phyloP scores from a whole-genome alignment of 306 rosid genomes.

The Gillenia trifoliata region DNA sequence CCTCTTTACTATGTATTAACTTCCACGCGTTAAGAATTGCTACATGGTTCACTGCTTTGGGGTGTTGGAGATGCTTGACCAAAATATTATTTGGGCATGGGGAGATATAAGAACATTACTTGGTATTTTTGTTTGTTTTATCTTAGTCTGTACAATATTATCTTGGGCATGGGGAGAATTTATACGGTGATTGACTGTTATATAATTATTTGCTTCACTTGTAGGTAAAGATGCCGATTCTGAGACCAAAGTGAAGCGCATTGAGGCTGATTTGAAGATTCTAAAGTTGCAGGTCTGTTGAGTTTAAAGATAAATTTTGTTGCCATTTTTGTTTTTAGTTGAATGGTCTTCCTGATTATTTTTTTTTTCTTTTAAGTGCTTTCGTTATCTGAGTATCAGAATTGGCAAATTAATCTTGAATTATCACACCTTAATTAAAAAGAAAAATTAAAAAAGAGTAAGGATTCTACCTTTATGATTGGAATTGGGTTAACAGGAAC shows the following conservation, averaged over 20 bases:
- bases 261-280: conserved; percentile 91
- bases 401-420: not conserved
- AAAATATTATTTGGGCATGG: not conserved
- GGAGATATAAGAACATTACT: not conserved
- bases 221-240: conserved; percentile 56
- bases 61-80: not conserved
- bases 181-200: not conserved
- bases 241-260: conserved; percentile 66
- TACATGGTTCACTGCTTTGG: not conserved
- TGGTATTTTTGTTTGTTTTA: not conserved
- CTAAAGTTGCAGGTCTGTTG: conserved; percentile 72
- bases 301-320: conserved; percentile 12
- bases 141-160: too few species aligned
- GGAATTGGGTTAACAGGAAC: not conserved
- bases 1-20: not conserved
- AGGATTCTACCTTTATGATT: not conserved
- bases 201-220: conserved; percentile 19
- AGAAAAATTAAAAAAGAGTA: not conserved
- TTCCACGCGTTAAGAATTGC: not conserved
- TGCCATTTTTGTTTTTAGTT: conserved; percentile 1
- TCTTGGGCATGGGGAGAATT: too few species aligned
- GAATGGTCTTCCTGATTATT: not conserved
- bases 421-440: not conserved
- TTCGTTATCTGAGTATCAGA: not conserved
- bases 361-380: not conserved